Conservation (phyloP, 495 filamentous ascomycete species). For the Hypoxylon fragiforme region DNA sequence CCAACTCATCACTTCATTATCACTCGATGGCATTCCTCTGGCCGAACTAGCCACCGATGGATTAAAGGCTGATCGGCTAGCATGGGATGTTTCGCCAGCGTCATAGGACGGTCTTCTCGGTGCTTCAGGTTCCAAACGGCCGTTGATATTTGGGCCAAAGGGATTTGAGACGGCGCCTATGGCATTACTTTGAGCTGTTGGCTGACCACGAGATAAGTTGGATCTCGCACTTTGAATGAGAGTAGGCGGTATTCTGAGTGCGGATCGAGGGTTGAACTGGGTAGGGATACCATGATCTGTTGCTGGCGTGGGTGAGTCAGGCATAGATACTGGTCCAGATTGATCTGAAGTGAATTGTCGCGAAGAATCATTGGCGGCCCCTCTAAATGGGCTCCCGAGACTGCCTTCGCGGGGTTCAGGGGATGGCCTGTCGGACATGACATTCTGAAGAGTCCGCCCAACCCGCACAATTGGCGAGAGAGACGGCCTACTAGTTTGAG, state of each 20-base stretch:
- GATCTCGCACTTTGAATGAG: conserved; percentile 10
- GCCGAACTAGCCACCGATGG: conserved; percentile 32
- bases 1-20: conserved; percentile 43
- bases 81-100: background rate
- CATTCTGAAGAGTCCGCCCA: conserved; percentile 53
- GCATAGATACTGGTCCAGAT: conserved; percentile 6
- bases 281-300: conserved; percentile 8
- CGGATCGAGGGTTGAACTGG: conserved; percentile 12
- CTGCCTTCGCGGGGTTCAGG: conserved; percentile 48
- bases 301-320: conserved; percentile 27
- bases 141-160: conserved; percentile 36
- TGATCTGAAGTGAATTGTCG: conserved; percentile 16
- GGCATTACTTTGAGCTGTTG: conserved; percentile 2
- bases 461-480: conserved; percentile 57
- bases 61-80: background rate
- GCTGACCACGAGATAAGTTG: conserved; percentile 9
- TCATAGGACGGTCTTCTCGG: conserved; percentile 1
- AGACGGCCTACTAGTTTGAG: conserved; percentile 40
- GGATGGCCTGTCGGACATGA: conserved; percentile 56
- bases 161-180: conserved; percentile 37
- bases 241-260: conserved; percentile 9
- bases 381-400: conserved; percentile 57
- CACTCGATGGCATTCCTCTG: conserved; percentile 12
- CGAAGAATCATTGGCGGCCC: conserved; percentile 39
- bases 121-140: conserved; percentile 22